Percentiles rank a stretch among this genome's conserved stretches.
Conservation (phyloP, 2,329 filamentous ascomycete genomes). For the Penicillium olsonii region DNA sequence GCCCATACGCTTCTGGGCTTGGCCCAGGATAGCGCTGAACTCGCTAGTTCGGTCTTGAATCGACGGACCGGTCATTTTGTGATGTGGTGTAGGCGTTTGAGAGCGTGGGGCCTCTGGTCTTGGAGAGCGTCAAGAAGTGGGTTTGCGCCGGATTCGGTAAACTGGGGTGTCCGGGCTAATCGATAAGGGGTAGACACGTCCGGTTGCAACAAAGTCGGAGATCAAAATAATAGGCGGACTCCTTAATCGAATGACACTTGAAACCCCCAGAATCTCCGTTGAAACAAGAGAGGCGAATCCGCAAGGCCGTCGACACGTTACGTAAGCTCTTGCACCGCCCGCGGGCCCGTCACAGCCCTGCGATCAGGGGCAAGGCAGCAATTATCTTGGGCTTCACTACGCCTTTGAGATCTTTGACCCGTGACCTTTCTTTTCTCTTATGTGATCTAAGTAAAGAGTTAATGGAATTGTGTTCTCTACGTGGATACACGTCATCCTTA, state of each 20-base stretch:
- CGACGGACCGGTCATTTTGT: conserved; percentile 60
- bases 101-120: neutral
- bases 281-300: neutral
- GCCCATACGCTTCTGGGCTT: conserved; percentile 78
- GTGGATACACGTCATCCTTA: conserved; percentile 20
- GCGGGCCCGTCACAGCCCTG: neutral
- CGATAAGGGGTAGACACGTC: conserved; percentile 19
- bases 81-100: neutral
- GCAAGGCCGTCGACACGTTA: neutral
- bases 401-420: neutral
- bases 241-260: neutral
- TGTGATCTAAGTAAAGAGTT: neutral
- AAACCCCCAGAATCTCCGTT: neutral
- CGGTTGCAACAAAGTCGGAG: conserved; percentile 13
- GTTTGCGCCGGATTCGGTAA: conserved; percentile 10
- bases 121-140: neutral
- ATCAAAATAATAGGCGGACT: no score
- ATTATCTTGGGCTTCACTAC: neutral
- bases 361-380: conserved; percentile 10
- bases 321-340: conserved; percentile 3
- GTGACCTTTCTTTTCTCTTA: neutral
- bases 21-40: conserved; percentile 86
- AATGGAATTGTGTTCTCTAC: neutral
- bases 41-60: conserved; percentile 97
- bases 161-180: neutral